Percentiles rank a stretch among this genome's conserved stretches.
phyloP scores from a whole-genome alignment of 2,329 filamentous ascomycete species.

The Calonectria crousiana region DNA sequence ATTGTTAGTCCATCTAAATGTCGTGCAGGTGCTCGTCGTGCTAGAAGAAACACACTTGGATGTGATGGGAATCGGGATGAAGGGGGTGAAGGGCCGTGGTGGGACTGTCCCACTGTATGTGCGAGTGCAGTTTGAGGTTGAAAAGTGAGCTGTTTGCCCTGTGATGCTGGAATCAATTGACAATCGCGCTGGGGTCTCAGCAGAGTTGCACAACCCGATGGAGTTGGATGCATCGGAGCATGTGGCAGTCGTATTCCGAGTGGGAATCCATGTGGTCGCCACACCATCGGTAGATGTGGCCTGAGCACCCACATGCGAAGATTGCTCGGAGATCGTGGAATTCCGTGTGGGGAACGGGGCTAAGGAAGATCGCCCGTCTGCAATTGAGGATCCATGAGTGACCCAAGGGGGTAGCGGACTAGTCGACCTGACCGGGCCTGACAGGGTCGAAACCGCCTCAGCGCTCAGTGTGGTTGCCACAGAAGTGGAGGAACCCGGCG shows the following conservation, averaged over 20 bases:
- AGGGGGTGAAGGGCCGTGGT: conserved; percentile 24
- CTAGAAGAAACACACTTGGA: conserved; percentile 42
- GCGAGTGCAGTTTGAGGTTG: conserved; percentile 31
- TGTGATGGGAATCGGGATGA: conserved; percentile 24
- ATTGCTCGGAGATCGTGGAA: conserved; percentile 29
- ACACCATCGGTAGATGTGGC: conserved; percentile 19
- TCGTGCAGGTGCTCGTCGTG: conserved; percentile 30
- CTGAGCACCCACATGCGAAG: conserved; percentile 11
- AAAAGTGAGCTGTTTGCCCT: neutral
- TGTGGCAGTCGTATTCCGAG: conserved; percentile 20
- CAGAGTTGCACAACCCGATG: conserved; percentile 28
- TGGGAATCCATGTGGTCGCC: conserved; percentile 9
- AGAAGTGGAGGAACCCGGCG: conserved; percentile 3
- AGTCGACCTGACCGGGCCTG: neutral
- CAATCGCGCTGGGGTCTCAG: conserved; percentile 26
- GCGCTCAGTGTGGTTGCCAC: conserved; percentile 1
- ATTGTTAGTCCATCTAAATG: conserved; percentile 33
- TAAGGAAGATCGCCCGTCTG: conserved; percentile 16
- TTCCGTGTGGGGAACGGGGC: conserved; percentile 28
- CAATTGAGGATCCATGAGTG: conserved; percentile 26
- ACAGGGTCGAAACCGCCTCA: conserved; percentile 14
- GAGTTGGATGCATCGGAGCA: conserved; percentile 16
- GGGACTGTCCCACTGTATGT: conserved; percentile 1
- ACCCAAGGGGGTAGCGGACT: conserved; percentile 2
- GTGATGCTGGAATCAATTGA: conserved; percentile 16